These are phyloP conservation scores for Pythium pectinolyticum DNA, from an alignment of 352 stramenopile genomes.

Conservation along the genomic window DNA sequence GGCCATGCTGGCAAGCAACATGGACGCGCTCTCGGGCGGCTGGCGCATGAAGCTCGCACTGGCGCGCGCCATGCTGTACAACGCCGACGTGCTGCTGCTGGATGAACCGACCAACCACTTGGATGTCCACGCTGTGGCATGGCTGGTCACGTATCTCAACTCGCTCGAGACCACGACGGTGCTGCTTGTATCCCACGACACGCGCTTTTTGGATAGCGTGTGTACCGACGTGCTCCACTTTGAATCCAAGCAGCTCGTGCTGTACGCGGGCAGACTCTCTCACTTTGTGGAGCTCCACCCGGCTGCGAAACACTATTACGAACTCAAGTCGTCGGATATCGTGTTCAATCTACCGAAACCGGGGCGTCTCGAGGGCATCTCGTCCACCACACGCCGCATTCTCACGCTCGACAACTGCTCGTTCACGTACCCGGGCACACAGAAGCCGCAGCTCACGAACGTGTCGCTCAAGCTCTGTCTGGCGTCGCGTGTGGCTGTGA, in stretches of 20 bases:
- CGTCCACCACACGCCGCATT: slow-evolving; percentile 90
- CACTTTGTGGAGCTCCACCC: slow-evolving; percentile 91
- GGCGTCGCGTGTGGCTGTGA: slow-evolving; percentile 94
- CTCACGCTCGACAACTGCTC: slow-evolving; percentile 89
- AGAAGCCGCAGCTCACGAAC: slow-evolving; percentile 89
- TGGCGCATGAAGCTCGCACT: slow-evolving; percentile 98
- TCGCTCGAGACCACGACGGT: slow-evolving; percentile 93
- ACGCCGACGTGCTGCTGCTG: slow-evolving; percentile 94
- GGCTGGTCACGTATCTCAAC: slow-evolving; percentile 97
- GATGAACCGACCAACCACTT: slow-evolving; percentile 96
- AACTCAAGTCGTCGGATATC: slow-evolving; percentile 78
- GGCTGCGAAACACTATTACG: slow-evolving; percentile 93
- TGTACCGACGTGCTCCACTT: slow-evolving; percentile 97
- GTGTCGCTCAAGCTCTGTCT: slow-evolving; percentile 95
- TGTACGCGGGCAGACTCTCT: slow-evolving; percentile 88
- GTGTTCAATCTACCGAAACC: slow-evolving; percentile 90
- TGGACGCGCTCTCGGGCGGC: slow-evolving; percentile 93
- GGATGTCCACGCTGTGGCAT: slow-evolving; percentile 97
- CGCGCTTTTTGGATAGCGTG: slow-evolving; percentile 95
- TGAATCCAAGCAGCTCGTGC: slow-evolving; percentile 94
- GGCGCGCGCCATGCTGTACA: slow-evolving; percentile 92
- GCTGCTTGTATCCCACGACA: slow-evolving; percentile 98
- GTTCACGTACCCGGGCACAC: slow-evolving; percentile 82
- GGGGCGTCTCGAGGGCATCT: slow-evolving; percentile 89
- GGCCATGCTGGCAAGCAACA: slow-evolving; percentile 90